Evolutionary conservation across 768 basidiomycete genomes (phyloP), one percentile per base, ranked within the genome.

Genomic region (Leucocoprinus birnbaumii): DNA sequence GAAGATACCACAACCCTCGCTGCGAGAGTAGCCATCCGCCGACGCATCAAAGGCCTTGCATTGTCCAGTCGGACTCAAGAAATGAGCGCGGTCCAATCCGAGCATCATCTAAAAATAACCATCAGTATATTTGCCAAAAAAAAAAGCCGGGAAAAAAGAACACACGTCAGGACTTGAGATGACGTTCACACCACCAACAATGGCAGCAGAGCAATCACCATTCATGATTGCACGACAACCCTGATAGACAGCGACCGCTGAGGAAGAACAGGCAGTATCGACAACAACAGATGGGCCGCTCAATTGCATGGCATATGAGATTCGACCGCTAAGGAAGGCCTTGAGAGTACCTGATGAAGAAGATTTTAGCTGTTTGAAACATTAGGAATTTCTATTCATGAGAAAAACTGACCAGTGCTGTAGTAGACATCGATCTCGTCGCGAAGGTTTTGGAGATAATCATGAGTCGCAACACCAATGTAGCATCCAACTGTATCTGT

Each of bases 231-330:
- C 83, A 43, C 87, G 82, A 46, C 78, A 83, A 0, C 84, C 89
- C 58, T 85, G 85, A 66, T 90, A 80, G 24, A 90, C 69, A 9
- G 87, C 87, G 14, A 86, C 80, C 34, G 77, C 69, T 3, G 86
- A 86, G 3, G 87, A 86, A 8, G 88, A 90, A 63, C 89, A 91
- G 0, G 89, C 86, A 0, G 89, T 91, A 59, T 91, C 86, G 37
- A 88, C 69, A 0, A 87, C 86, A 19, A 87, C 70, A 0, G 88
- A 89, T 3, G 89, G 88, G 0, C 89, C 89, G 31, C 84, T 73
- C 47, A 88, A 73, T 58, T 81, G 75, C 76, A 89, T 82, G 3
- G 80, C 82, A 60, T 87, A 84, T 0, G 88, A 87, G 48, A 91
- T 74, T 19, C 87, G 82, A 11, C 89, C 89, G 55, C 85, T 86